These are phyloP conservation scores for Fusarium equiseti DNA, from an alignment of 2,329 filamentous ascomycete species.

Conservation along the genomic window DNA sequence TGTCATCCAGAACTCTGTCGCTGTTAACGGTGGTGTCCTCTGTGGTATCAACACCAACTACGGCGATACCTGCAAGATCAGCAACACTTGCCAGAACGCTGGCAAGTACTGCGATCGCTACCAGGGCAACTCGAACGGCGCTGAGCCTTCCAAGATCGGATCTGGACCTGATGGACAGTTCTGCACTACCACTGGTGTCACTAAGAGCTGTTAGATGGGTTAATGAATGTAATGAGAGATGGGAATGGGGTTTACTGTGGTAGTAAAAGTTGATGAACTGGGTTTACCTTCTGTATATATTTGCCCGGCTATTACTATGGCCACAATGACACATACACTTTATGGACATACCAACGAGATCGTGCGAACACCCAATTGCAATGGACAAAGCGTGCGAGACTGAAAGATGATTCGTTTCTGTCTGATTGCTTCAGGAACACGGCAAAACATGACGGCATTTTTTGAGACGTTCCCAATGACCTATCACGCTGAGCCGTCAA, in stretches of 20 bases:
- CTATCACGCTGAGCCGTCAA: neutral
- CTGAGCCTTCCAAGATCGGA: slow-evolving; percentile 44
- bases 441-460: neutral
- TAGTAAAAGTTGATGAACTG: neutral
- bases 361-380: neutral
- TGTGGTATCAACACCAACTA: slow-evolving; percentile 47
- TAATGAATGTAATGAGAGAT: slow-evolving; percentile 4
- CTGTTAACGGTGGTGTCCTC: slow-evolving; percentile 40
- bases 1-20: slow-evolving; percentile 37
- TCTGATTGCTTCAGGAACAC: neutral
- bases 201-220: slow-evolving; percentile 27
- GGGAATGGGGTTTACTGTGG: neutral
- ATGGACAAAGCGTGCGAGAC: neutral
- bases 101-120: slow-evolving; percentile 42
- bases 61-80: slow-evolving; percentile 44
- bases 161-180: slow-evolving; percentile 41
- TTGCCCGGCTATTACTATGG: neutral
- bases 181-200: slow-evolving; percentile 29
- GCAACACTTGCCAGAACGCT: slow-evolving; percentile 38
- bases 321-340: neutral
- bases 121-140: slow-evolving; percentile 36
- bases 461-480: neutral
- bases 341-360: neutral
- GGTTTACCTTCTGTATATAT: slow-evolving; percentile 4
- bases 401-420: neutral